Evolutionary conservation across 208 protist species (phyloP).

Genomic region (Naegleria fowleri): DNA sequence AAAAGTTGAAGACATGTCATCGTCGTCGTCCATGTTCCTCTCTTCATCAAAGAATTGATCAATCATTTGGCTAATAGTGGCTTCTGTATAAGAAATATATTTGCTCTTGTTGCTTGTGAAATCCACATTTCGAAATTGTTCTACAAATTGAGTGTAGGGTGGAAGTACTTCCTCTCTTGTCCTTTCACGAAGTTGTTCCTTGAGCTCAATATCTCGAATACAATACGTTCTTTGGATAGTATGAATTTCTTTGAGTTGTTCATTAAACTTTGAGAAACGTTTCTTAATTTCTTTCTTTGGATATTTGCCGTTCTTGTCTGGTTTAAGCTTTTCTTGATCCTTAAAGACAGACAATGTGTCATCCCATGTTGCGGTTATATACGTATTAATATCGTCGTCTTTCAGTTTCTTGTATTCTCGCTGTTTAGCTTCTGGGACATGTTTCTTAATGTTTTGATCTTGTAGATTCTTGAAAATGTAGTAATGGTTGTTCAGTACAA

Average conservation of each 20-base stretch:
- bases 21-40: neutral
- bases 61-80: neutral
- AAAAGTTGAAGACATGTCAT: neutral
- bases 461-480: slow-evolving; percentile 14
- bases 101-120: neutral
- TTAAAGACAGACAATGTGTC: neutral
- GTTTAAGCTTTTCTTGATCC: neutral
- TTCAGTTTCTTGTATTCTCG: neutral
- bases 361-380: neutral
- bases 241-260: neutral
- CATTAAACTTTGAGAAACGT: neutral
- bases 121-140: neutral
- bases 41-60: slow-evolving; percentile 27
- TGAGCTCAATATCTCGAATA: neutral
- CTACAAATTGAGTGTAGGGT: neutral
- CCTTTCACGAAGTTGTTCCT: neutral
- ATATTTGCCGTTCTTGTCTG: slow-evolving; percentile 10
- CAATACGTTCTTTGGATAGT: neutral
- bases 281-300: slow-evolving; percentile 18
- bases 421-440: neutral
- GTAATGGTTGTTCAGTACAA: neutral
- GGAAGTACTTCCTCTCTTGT: neutral
- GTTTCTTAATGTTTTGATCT: neutral
- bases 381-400: neutral
- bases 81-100: neutral